Evolutionary conservation across 2,329 filamentous ascomycete genomes (phyloP).

Genomic region (Thielaviopsis cerberus): DNA sequence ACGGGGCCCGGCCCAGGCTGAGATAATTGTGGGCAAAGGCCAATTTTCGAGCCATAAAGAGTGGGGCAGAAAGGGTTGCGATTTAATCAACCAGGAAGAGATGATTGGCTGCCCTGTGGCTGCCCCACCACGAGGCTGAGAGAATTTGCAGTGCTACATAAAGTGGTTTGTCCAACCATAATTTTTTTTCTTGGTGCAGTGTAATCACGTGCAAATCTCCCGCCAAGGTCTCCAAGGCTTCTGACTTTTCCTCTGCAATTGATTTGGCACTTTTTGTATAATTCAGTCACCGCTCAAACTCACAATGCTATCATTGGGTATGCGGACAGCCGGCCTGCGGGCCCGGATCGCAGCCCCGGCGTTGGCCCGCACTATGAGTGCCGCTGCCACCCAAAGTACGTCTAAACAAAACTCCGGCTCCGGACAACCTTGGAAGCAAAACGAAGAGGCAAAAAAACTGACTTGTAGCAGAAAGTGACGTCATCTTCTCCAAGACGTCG

Average conservation of each 20-base stretch:
- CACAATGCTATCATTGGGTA: not conserved
- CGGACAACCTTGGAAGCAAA: not conserved
- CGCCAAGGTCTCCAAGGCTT: not conserved
- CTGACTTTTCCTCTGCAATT: not conserved
- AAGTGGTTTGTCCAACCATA: not conserved
- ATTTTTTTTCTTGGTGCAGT: not conserved
- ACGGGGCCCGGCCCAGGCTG: not conserved
- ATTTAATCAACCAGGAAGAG: not conserved
- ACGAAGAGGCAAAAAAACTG: not conserved
- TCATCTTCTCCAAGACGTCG: constrained; percentile 33
- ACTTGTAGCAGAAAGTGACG: constrained; percentile 11
- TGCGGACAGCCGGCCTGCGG: constrained; percentile 4
- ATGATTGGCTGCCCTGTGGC: constrained; percentile 9
- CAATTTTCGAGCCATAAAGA: not conserved
- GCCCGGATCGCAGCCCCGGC: not conserved
- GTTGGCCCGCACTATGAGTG: constrained; percentile 1
- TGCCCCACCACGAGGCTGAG: not conserved
- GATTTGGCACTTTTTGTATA: not conserved
- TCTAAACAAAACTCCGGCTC: not conserved
- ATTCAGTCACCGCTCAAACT: not conserved
- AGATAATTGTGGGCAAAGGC: not conserved
- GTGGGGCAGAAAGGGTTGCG: not conserved
- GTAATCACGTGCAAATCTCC: constrained; percentile 3
- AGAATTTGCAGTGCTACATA: not conserved
- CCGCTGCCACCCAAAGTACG: constrained; percentile 6